phyloP scores from a whole-genome alignment of 768 basidiomycete genomes.

The Hemileccinum rubropunctum region DNA sequence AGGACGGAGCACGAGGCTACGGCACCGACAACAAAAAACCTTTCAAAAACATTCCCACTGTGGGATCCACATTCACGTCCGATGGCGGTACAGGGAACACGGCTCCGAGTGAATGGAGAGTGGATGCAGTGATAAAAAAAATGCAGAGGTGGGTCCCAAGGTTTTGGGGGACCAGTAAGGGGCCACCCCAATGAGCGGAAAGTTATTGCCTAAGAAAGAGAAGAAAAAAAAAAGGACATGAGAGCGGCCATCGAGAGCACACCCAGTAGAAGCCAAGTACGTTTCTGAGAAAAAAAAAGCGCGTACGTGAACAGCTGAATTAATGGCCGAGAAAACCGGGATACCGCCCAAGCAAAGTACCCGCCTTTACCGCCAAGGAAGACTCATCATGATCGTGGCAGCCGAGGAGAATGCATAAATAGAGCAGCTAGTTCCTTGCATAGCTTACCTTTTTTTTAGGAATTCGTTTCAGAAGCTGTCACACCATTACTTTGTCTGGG shows the following conservation, averaged over 20 bases:
- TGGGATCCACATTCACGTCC: conserved; percentile 14
- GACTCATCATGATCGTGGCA: too few relatives aligned
- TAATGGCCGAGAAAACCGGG: too few relatives aligned
- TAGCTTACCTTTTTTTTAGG: too few relatives aligned
- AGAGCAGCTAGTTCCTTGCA: too few relatives aligned
- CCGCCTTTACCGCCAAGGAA: too few relatives aligned
- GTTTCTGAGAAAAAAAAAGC: conserved; percentile 9
- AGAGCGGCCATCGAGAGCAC: conserved; percentile 6
- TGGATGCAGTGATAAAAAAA: background rate
- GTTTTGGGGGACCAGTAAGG: conserved; percentile 9
- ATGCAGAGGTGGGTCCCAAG: background rate
- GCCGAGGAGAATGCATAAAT: too few relatives aligned
- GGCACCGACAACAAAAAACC: background rate
- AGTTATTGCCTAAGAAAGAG: background rate
- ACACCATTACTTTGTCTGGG: background rate
- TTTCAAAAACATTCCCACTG: conserved; percentile 18
- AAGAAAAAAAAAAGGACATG: conserved; percentile 7
- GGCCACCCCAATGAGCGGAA: conserved; percentile 3
- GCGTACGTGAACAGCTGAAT: background rate
- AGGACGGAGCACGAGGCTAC: background rate
- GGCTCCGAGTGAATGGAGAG: conserved; percentile 17
- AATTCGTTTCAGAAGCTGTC: background rate
- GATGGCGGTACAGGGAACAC: background rate
- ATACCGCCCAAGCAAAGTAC: too few relatives aligned
- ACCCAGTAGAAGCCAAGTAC: background rate